These are phyloP conservation scores for Lunasporangiospora selenospora DNA, from an alignment of 192 early-diverging fungal genomes.

Conservation along the genomic window DNA sequence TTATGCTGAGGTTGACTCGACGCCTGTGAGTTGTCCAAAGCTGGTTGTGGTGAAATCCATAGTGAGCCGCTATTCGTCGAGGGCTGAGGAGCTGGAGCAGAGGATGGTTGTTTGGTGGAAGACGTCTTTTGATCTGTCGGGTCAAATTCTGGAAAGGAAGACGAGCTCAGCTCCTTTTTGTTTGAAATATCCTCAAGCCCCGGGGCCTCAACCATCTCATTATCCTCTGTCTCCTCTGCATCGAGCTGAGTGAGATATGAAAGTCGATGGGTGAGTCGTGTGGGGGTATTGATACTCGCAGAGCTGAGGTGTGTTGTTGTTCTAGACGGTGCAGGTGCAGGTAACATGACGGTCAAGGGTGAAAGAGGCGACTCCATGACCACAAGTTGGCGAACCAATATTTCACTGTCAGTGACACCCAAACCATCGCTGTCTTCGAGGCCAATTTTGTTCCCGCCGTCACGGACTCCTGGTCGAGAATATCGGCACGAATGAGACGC, in stretches of 20 bases:
- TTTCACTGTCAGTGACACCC: not conserved
- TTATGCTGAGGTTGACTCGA: not conserved
- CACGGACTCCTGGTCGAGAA: not conserved
- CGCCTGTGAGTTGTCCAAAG: not conserved
- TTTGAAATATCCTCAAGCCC: not conserved
- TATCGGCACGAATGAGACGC: no score
- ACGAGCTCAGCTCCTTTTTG: not conserved
- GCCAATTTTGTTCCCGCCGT: not conserved
- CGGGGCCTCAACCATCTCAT: not conserved
- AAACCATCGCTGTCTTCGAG: not conserved
- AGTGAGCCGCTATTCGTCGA: not conserved
- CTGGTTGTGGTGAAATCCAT: not conserved
- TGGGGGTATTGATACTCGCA: slow-evolving; percentile 2
- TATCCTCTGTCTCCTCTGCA: not conserved
- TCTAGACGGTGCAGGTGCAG: not conserved
- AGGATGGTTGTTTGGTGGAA: not conserved
- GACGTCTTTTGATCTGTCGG: not conserved
- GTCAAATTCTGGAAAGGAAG: not conserved
- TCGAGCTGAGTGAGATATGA: slow-evolving; percentile 26
- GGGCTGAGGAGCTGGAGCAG: not conserved
- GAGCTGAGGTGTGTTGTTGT: slow-evolving; percentile 16
- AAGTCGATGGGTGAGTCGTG: slow-evolving; percentile 22
- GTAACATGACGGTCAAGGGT: not conserved
- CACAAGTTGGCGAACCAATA: not conserved
- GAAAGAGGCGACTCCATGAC: not conserved